phyloP scores from a whole-genome alignment of 2,329 filamentous ascomycete genomes.

The Aspergillus neotritici region DNA sequence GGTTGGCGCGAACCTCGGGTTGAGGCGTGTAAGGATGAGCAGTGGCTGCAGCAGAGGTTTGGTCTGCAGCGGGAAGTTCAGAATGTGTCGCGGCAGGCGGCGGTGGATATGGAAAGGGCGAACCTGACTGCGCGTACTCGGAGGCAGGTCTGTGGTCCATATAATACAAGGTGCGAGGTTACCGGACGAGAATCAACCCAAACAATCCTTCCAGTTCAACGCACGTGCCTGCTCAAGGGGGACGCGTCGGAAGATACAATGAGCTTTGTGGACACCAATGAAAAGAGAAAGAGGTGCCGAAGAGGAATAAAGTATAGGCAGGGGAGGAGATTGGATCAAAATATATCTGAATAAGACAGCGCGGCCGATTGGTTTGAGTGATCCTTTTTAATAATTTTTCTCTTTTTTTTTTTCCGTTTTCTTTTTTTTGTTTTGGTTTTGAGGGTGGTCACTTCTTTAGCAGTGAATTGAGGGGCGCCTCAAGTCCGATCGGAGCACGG shows the following conservation, averaged over 20 bases:
- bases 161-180: constrained; percentile 34
- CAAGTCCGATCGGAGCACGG: not conserved
- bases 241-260: constrained; percentile 29
- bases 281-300: constrained; percentile 12
- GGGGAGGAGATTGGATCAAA: constrained; percentile 5
- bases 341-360: no score
- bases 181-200: constrained; percentile 14
- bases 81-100: constrained; percentile 59
- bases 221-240: constrained; percentile 23
- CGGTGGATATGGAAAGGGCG: constrained; percentile 56
- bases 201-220: constrained; percentile 19
- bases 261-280: constrained; percentile 21
- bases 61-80: constrained; percentile 84
- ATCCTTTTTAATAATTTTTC: not conserved
- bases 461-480: constrained; percentile 4
- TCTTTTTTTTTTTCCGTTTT: not conserved
- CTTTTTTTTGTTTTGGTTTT: constrained; percentile 7
- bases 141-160: constrained; percentile 60
- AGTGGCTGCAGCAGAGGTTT: constrained; percentile 69
- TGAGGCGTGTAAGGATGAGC: constrained; percentile 36
- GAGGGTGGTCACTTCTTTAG: constrained; percentile 17
- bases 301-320: constrained; percentile 8
- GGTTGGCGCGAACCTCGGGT: constrained; percentile 33
- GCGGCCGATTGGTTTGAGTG: constrained; percentile 6
- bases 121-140: constrained; percentile 85